Percentiles rank a stretch among this genome's conserved stretches.
phyloP scores from a whole-genome alignment of 2,329 filamentous ascomycete genomes.

The Fusarium verticillioides region DNA sequence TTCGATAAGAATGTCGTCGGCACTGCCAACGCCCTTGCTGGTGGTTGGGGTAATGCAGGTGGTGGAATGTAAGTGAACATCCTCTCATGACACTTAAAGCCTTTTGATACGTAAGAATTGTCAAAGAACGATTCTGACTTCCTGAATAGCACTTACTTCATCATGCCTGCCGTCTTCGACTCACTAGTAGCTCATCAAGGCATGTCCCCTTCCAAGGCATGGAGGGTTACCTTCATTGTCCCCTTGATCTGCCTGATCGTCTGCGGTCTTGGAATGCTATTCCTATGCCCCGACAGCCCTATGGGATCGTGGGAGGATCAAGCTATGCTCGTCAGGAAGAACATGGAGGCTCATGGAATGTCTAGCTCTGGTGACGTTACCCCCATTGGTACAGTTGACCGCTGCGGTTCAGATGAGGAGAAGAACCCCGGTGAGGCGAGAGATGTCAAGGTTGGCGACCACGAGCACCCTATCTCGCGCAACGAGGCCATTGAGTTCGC shows the following conservation, averaged over 20 bases:
- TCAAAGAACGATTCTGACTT: background rate
- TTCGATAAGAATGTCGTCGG: conserved; percentile 94
- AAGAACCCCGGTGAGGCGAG: conserved; percentile 51
- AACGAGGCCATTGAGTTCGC: conserved; percentile 66
- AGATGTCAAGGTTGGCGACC: conserved; percentile 50
- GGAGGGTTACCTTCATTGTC: conserved; percentile 86
- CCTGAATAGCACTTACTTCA: conserved; percentile 76
- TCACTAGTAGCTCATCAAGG: conserved; percentile 71
- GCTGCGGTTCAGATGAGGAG: conserved; percentile 48
- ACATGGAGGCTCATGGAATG: conserved; percentile 59
- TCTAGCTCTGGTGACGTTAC: conserved; percentile 58
- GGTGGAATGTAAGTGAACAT: conserved; percentile 71
- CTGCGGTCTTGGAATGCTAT: conserved; percentile 74
- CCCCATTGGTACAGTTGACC: conserved; percentile 59
- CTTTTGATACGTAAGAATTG: background rate
- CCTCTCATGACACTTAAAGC: background rate
- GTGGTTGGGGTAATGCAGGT: conserved; percentile 86
- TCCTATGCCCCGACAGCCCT: conserved; percentile 84
- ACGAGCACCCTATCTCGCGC: conserved; percentile 60
- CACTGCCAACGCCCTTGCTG: conserved; percentile 86
- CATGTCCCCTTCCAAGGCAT: conserved; percentile 74
- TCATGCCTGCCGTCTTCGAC: conserved; percentile 91
- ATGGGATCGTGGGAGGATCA: conserved; percentile 84
- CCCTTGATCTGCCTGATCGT: conserved; percentile 80
- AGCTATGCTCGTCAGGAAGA: conserved; percentile 65